A percentile compares a stretch with the other conserved stretches of the same genome.
Conservation (phyloP, 768 basidiomycete genomes). For the Holtermannia corniformis region DNA sequence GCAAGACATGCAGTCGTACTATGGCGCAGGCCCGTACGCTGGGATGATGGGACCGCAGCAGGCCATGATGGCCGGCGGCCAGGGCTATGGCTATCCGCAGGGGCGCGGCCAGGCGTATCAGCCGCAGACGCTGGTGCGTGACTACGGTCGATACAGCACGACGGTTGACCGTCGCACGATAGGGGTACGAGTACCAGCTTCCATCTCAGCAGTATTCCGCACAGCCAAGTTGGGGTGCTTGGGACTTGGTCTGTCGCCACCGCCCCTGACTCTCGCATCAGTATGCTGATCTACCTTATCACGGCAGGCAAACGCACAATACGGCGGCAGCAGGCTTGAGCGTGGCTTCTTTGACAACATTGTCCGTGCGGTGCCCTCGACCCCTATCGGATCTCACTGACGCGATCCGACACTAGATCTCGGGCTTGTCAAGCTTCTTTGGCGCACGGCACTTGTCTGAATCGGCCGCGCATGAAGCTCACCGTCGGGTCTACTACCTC, state of each 20-base stretch:
- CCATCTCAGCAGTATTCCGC: conserved; percentile 24
- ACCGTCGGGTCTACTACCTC: conserved; percentile 29
- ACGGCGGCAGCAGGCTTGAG: conserved; percentile 21
- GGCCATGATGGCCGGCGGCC: conserved; percentile 6
- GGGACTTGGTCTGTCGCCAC: conserved; percentile 26
- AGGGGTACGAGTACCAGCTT: conserved; percentile 34
- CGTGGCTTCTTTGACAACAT: conserved; percentile 38
- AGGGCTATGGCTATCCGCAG: neutral
- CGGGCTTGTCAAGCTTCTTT: conserved; percentile 30
- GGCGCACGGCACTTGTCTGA: conserved; percentile 29
- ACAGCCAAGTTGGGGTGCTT: conserved; percentile 27
- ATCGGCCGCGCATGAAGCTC: conserved; percentile 30
- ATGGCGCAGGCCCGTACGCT: neutral
- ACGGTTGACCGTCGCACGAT: neutral
- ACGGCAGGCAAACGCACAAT: conserved; percentile 25
- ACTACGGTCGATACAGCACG: neutral
- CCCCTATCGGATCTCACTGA: neutral
- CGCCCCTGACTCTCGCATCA: neutral
- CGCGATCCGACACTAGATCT: too few species aligned
- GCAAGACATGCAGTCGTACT: neutral
- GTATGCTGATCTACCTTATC: neutral
- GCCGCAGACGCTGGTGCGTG: conserved; percentile 13
- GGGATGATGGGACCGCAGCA: conserved; percentile 1
- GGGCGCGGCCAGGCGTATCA: conserved; percentile 12
- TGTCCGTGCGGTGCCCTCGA: conserved; percentile 16